Evolutionary conservation across 331 rosid species (phyloP), one percentile per base, ranked within the genome.

Genomic region (Stylosanthes scabra): DNA sequence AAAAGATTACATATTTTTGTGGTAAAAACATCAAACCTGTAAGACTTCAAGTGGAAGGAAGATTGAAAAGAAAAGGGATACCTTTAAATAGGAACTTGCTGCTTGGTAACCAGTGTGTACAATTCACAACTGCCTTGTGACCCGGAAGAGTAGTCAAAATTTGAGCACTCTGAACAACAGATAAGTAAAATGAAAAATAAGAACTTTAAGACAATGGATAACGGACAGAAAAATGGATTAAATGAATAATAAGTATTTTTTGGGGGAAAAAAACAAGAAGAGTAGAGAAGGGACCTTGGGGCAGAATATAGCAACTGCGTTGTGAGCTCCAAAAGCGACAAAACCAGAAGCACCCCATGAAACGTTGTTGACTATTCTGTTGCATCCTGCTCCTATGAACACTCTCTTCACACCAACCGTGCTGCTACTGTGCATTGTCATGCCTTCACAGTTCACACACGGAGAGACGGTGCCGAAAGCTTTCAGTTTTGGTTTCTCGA

Each of bases 81-180:
- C 99, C 97, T 87, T 84, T 88, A 57, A 87, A 94, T 4, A 83
- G 31, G 78, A 87, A 90, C 66, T 94, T 94, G 63, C 70, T 80
- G 42, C 83, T 84, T 28, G 99, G 99, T 28, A 94, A 90, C 99
- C 99, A 94, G 9, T 89, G 96, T 12, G 99, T 94, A 77, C 99
- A 94, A 68, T 91, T 94, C 27, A 94, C 99, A 80, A 83, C 83
- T 3, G 97, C 96, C 68, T 80, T 85, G 81, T 94, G 97, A 62
- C 93, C 97, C 58, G 97, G 93, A 70, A 94, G 93, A 29, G 97
- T 91, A 7, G 99, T 91, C 80, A 85, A 76, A 88, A 91, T 94
- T 81, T 94, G 97, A 71, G 97, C 97, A 74, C 73, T 85, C 97
- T 94, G 83, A 63, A 63, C 20, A 82, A 77, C 63, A 34, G 42